These are phyloP conservation scores for Paramyrothecium sp. DNA, from an alignment of 2,329 filamentous ascomycete species.

Conservation along the genomic window DNA sequence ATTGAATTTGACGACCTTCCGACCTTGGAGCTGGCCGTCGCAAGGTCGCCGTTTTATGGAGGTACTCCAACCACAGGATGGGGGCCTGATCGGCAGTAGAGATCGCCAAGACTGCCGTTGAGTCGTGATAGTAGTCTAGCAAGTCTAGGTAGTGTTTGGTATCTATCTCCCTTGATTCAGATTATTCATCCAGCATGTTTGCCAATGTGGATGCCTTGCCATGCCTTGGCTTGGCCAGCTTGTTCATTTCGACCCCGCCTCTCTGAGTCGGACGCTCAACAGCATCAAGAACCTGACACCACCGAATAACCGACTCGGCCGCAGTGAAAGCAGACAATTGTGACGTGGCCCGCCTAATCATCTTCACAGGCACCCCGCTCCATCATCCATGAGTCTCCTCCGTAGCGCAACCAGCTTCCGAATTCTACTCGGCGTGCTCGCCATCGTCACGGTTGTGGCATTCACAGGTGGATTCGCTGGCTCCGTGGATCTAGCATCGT, in stretches of 20 bases:
- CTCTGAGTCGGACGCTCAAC: neutral
- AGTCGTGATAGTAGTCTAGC: too few species aligned
- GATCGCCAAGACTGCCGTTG: too few species aligned
- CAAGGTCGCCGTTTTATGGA: neutral
- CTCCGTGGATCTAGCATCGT: neutral
- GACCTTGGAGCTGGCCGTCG: neutral
- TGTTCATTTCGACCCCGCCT: too few species aligned
- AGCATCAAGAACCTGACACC: neutral
- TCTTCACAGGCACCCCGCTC: neutral
- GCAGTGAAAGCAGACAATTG: too few species aligned
- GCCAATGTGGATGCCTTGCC: too few species aligned
- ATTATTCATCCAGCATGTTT: too few species aligned
- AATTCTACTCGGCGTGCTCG: constrained; percentile 1
- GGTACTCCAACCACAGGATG: neutral
- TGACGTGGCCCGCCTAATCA: too few species aligned
- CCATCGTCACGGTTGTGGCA: neutral
- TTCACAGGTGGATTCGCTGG: neutral
- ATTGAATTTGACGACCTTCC: neutral
- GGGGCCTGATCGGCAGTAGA: neutral
- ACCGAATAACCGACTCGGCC: too few species aligned
- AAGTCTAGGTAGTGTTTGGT: too few species aligned
- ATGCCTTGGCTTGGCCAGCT: too few species aligned
- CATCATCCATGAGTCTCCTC: constrained; percentile 1
- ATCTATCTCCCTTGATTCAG: too few species aligned
- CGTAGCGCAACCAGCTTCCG: neutral